phyloP scores from a whole-genome alignment of 106 monocot genomes.

The Dioscorea zingiberensis region DNA sequence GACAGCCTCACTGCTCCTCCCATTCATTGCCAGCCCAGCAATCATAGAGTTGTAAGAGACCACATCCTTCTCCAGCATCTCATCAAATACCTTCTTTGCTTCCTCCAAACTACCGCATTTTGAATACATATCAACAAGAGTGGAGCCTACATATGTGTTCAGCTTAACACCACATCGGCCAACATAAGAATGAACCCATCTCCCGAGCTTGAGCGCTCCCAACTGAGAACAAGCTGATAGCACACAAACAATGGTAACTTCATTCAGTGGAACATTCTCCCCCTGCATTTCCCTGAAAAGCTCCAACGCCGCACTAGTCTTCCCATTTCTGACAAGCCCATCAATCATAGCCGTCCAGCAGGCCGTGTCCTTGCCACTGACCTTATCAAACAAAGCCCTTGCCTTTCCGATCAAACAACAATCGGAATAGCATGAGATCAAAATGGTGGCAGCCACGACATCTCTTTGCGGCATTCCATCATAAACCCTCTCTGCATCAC shows the following conservation, averaged over 20 bases:
- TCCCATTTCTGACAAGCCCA: constrained; percentile 31
- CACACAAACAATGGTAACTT: constrained; percentile 49
- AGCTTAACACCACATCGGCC: constrained; percentile 10
- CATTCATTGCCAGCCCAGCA: constrained; percentile 34
- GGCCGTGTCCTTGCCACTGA: constrained; percentile 33
- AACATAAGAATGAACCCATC: constrained; percentile 52
- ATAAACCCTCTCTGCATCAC: constrained; percentile 29
- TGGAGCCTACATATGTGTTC: constrained; percentile 27
- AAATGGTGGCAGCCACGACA: constrained; percentile 39
- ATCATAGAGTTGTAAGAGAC: constrained; percentile 56
- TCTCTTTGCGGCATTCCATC: constrained; percentile 37
- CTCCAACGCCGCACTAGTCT: constrained; percentile 25
- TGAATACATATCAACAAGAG: constrained; percentile 51
- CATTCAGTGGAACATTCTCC: constrained; percentile 35
- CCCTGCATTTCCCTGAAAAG: constrained; percentile 50
- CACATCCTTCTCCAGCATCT: constrained; percentile 23
- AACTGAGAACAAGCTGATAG: constrained; percentile 50
- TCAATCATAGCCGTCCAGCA: constrained; percentile 64
- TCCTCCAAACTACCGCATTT: constrained; percentile 45
- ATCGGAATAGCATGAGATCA: constrained; percentile 29
- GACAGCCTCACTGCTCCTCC: constrained; percentile 31
- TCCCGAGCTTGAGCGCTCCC: constrained; percentile 54
- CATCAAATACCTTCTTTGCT: constrained; percentile 23
- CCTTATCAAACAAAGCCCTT: constrained; percentile 14
- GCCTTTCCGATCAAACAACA: constrained; percentile 24